These are phyloP conservation scores for Colletotrichum acutatum DNA, from an alignment of 2,329 filamentous ascomycete genomes.

Conservation along the genomic window DNA sequence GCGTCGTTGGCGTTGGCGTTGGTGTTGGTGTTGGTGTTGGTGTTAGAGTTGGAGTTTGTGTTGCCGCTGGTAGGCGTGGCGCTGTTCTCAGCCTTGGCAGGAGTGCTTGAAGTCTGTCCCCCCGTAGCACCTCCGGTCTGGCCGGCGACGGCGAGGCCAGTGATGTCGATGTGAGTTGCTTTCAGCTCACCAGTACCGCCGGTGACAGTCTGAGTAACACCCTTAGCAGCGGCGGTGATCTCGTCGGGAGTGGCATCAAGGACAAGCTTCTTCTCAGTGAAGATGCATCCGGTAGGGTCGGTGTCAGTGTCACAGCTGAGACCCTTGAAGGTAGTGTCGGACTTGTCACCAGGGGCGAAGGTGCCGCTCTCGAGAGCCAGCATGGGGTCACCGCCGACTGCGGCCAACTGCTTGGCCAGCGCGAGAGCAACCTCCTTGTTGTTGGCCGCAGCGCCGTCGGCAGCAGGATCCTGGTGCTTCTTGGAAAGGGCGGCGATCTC, in stretches of 20 bases:
- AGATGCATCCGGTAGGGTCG: conserved; percentile 66
- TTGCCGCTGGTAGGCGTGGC: background rate
- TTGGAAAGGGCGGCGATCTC: conserved; percentile 55
- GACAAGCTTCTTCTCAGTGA: conserved; percentile 63
- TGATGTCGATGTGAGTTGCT: conserved; percentile 41
- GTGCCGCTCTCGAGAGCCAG: conserved; percentile 55
- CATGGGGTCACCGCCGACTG: conserved; percentile 53
- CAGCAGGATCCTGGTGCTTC: conserved; percentile 59
- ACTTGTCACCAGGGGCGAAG: conserved; percentile 52
- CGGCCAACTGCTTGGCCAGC: conserved; percentile 55
- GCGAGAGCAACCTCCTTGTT: conserved; percentile 56
- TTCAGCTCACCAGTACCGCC: conserved; percentile 46
- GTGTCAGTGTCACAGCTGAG: conserved; percentile 64
- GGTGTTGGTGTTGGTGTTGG: background rate
- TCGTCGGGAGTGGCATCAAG: conserved; percentile 64
- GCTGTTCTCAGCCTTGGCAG: background rate
- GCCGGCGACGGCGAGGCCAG: conserved; percentile 38
- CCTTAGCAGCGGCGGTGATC: conserved; percentile 59
- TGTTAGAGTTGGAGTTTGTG: background rate
- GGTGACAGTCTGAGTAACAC: conserved; percentile 42
- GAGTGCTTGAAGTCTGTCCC: background rate
- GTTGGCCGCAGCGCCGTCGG: conserved; percentile 49
- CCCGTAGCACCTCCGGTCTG: conserved; percentile 19
- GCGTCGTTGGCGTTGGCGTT: conserved; percentile 1
- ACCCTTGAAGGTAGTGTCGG: conserved; percentile 55